Evolutionary conservation across 2,329 filamentous ascomycete species (phyloP).

Genomic region (Parafenestella ontariensis): DNA sequence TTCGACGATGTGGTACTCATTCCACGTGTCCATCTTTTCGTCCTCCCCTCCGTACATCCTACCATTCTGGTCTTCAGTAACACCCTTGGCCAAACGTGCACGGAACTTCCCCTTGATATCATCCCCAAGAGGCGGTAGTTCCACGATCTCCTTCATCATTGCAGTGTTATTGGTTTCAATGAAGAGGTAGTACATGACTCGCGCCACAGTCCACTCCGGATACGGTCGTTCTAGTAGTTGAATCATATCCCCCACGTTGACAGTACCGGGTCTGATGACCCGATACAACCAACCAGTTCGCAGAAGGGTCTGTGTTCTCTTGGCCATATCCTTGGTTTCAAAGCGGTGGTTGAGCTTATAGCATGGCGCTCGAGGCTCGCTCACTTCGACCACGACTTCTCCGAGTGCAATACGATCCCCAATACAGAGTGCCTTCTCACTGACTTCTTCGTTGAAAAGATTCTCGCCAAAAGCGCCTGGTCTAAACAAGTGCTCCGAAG

Average conservation of each 20-base stretch:
- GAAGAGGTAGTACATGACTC: constrained; percentile 69
- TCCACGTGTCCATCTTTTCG: constrained; percentile 44
- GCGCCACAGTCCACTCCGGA: constrained; percentile 68
- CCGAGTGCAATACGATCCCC: constrained; percentile 66
- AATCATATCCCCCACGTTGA: constrained; percentile 65
- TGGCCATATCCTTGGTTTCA: constrained; percentile 67
- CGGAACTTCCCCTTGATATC: constrained; percentile 62
- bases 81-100: constrained; percentile 58
- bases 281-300: constrained; percentile 73
- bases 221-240: constrained; percentile 61
- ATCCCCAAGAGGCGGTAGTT: constrained; percentile 57
- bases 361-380: constrained; percentile 68
- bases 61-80: constrained; percentile 39
- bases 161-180: constrained; percentile 58
- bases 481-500: constrained; percentile 59
- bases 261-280: constrained; percentile 62
- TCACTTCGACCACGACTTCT: constrained; percentile 63
- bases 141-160: constrained; percentile 53
- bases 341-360: constrained; percentile 75
- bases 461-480: constrained; percentile 72
- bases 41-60: constrained; percentile 36
- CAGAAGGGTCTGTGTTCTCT: constrained; percentile 62
- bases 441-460: constrained; percentile 64
- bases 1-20: constrained; percentile 54
- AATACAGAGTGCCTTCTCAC: constrained; percentile 70